phyloP scores from a whole-genome alignment of 2,329 filamentous ascomycete genomes.

The Fusarium sp. region DNA sequence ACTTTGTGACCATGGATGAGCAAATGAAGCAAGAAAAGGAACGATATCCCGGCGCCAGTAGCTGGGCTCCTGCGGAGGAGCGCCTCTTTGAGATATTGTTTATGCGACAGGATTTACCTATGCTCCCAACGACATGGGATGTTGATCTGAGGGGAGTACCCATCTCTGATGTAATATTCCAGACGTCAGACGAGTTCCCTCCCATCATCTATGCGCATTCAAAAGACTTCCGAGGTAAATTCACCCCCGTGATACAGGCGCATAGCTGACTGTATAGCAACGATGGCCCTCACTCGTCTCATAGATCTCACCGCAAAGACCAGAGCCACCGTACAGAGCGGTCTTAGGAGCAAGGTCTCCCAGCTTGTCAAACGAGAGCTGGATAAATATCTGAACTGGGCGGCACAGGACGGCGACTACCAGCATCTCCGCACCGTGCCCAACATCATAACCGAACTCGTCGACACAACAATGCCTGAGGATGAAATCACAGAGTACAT shows the following conservation, averaged over 20 bases:
- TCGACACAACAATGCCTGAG: slow-evolving; percentile 48
- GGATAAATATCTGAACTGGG: slow-evolving; percentile 54
- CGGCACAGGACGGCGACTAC: slow-evolving; percentile 55
- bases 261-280: slow-evolving; percentile 48
- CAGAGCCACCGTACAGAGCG: slow-evolving; percentile 51
- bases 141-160: slow-evolving; percentile 56
- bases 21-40: slow-evolving; percentile 59
- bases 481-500: slow-evolving; percentile 51
- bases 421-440: slow-evolving; percentile 50
- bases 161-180: slow-evolving; percentile 52
- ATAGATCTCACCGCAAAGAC: slow-evolving; percentile 55
- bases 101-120: slow-evolving; percentile 54
- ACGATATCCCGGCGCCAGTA: slow-evolving; percentile 55
- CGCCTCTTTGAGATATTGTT: slow-evolving; percentile 56
- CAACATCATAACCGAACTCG: slow-evolving; percentile 53
- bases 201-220: slow-evolving; percentile 54
- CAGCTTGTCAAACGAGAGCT: slow-evolving; percentile 51
- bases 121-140: slow-evolving; percentile 55
- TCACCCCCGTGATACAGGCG: neutral
- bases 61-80: slow-evolving; percentile 64
- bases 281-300: slow-evolving; percentile 52
- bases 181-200: slow-evolving; percentile 45
- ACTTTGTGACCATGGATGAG: slow-evolving; percentile 29
- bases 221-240: slow-evolving; percentile 53
- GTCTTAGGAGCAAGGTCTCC: slow-evolving; percentile 48